These are phyloP conservation scores for Cairneyella variabilis DNA, from an alignment of 495 filamentous ascomycete genomes.

Conservation along the genomic window DNA sequence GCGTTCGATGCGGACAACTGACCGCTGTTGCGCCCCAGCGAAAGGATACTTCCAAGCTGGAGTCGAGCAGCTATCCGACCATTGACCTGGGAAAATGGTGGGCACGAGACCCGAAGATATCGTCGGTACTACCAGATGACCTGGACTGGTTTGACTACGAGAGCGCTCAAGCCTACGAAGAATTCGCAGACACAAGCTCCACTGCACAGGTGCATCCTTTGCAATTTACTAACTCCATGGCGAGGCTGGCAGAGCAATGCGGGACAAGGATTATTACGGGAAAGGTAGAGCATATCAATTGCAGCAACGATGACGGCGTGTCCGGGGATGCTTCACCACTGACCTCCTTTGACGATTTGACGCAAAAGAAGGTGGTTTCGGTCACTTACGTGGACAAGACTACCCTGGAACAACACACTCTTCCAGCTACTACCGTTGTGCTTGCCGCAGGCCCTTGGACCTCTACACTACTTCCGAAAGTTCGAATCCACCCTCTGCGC, in stretches of 20 bases:
- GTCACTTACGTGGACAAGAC: constrained; percentile 72
- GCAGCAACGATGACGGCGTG: constrained; percentile 32
- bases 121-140: constrained; percentile 66
- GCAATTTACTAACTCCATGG: constrained; percentile 85
- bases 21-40: constrained; percentile 6
- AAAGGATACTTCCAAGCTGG: neutral
- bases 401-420: constrained; percentile 48
- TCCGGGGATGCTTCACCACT: constrained; percentile 46
- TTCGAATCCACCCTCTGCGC: constrained; percentile 73
- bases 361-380: constrained; percentile 47
- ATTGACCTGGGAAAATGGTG: constrained; percentile 12
- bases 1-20: constrained; percentile 62
- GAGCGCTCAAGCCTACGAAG: constrained; percentile 63
- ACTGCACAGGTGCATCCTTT: constrained; percentile 95
- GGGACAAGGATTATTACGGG: constrained; percentile 70
- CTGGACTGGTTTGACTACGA: constrained; percentile 83
- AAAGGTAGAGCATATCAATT: constrained; percentile 62
- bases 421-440: constrained; percentile 74
- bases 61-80: constrained; percentile 3
- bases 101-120: constrained; percentile 27
- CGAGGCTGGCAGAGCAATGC: constrained; percentile 67
- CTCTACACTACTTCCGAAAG: constrained; percentile 59
- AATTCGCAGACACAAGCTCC: constrained; percentile 74
- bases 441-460: constrained; percentile 92
- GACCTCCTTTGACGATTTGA: neutral